Base-by-base conservation (phyloP, 2,329 filamentous ascomycete genomes). In the Eutypella sp. region DNA sequence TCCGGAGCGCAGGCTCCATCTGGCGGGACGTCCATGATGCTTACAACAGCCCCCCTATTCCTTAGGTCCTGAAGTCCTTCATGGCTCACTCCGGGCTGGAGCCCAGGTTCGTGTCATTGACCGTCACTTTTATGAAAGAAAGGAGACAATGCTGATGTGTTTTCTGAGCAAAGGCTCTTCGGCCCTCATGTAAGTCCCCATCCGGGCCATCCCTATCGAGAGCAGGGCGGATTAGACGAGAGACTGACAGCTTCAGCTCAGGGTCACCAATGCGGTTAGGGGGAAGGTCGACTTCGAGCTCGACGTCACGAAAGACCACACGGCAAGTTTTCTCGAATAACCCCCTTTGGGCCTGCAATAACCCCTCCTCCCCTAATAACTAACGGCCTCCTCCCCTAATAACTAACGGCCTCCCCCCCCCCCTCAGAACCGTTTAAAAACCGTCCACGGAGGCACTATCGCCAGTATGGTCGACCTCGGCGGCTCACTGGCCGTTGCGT, bases 21-120 rank as follows among this genome's bases (percentile, higher is more conserved):
- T 37, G n/a, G n/a, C 10, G 31, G 2, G 5, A 20, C 18, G 29
- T 38, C 15, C 18, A 31, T 33, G 16, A n/a, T 34, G 16, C n/a
- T 51, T 31, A 49, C 18, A n/a, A n/a, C n/a, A n/a, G n/a, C n/a
- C n/a, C n/a, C n/a, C n/a, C n/a, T n/a, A n/a, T n/a, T n/a, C n/a
- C 16, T 16, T 47, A 93, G 89, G 89, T 95, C 40, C 79, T 89
- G 73, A 85, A 87, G 64, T 91, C 88, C 2, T 96, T 96, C 67
- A 81, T 87, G 71, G 79, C 80, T 54, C 87, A 89, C 53, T 96
- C 90, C 5, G 91, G 91, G 6, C 71, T 97, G 18, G 92, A 96
- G 66, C 89, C 89, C 64, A 87, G 87, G 91, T 95, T 62, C 58
- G 69, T 62, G 40, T 25, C 18, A 29, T 25, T 16, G 25, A 39